Conservation (phyloP, 768 basidiomycete genomes). For the Galerina sulciceps region DNA sequence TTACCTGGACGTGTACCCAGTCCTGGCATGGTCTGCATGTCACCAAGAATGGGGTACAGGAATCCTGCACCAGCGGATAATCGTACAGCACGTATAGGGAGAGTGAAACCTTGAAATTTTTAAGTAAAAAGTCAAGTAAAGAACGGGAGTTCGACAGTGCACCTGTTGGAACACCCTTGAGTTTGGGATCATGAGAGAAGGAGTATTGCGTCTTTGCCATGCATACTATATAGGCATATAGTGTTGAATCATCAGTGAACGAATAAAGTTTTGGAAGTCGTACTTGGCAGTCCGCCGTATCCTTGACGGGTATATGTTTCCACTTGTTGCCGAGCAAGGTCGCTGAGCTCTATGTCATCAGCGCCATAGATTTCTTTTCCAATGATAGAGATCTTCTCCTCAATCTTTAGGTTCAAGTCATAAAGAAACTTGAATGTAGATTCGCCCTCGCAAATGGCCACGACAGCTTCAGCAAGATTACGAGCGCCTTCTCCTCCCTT, state of each 20-base stretch:
- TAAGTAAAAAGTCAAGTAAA: not conserved
- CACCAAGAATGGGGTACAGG: constrained; percentile 92
- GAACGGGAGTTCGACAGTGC: constrained; percentile 13
- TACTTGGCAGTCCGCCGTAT: constrained; percentile 77
- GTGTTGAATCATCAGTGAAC: not conserved
- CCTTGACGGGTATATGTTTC: constrained; percentile 94
- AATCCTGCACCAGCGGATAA: constrained; percentile 94
- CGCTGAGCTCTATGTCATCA: constrained; percentile 86
- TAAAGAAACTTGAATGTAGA: constrained; percentile 94
- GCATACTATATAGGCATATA: constrained; percentile 60
- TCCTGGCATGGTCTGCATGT: constrained; percentile 99
- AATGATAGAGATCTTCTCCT: constrained; percentile 87
- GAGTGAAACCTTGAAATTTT: constrained; percentile 72
- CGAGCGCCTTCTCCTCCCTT: constrained; percentile 91
- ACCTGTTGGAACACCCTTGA: constrained; percentile 89
- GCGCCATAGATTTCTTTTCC: constrained; percentile 93
- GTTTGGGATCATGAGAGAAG: constrained; percentile 91
- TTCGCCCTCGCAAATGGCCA: constrained; percentile 80
- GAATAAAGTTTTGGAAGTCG: constrained; percentile 28
- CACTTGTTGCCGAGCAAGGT: constrained; percentile 82
- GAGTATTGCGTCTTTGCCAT: constrained; percentile 99
- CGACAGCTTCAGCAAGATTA: constrained; percentile 90
- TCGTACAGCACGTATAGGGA: constrained; percentile 88
- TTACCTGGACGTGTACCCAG: constrained; percentile 87
- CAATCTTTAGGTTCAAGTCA: constrained; percentile 80